A percentile compares a stretch with the other conserved stretches of the same genome.
These are phyloP conservation scores for Candolleomyces aberdarensis DNA, from an alignment of 768 basidiomycete genomes.

Conservation along the genomic window DNA sequence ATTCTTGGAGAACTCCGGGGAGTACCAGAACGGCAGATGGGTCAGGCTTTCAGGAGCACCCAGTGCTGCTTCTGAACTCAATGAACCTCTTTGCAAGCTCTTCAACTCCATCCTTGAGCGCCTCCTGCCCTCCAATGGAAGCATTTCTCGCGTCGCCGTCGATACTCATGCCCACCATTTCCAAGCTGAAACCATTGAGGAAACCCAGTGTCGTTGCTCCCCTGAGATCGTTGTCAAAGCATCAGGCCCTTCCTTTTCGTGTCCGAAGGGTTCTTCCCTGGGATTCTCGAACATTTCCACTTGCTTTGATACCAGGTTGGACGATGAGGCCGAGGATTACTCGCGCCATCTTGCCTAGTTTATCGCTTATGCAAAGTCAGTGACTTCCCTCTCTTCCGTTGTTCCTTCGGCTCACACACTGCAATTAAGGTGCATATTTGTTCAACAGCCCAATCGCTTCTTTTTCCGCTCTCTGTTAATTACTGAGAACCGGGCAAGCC, in stretches of 20 bases:
- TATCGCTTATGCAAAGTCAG: not conserved
- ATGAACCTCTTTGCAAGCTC: too few species aligned
- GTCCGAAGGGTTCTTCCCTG: not conserved
- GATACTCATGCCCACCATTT: too few species aligned
- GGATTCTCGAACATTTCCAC: not conserved
- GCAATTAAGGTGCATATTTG: not conserved
- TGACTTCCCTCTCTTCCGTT: too few species aligned
- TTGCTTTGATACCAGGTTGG: not conserved
- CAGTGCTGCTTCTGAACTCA: too few species aligned
- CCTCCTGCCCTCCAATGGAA: too few species aligned
- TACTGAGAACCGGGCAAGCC: not conserved
- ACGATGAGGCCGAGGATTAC: not conserved
- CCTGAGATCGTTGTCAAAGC: not conserved
- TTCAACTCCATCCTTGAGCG: too few species aligned
- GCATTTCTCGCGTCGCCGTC: not conserved
- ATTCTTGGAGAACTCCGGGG: too few species aligned
- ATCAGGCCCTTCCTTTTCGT: not conserved
- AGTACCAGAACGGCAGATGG: too few species aligned
- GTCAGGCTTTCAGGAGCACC: too few species aligned
- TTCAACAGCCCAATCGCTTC: conserved; percentile 1
- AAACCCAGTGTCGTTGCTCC: not conserved
- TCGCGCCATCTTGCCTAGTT: not conserved
- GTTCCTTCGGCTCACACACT: not conserved
- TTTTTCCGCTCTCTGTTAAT: not conserved
- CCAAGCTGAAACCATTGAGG: too few species aligned